Evolutionary conservation across 345 rosid species (phyloP).

Genomic region (Excoecaria agallocha): DNA sequence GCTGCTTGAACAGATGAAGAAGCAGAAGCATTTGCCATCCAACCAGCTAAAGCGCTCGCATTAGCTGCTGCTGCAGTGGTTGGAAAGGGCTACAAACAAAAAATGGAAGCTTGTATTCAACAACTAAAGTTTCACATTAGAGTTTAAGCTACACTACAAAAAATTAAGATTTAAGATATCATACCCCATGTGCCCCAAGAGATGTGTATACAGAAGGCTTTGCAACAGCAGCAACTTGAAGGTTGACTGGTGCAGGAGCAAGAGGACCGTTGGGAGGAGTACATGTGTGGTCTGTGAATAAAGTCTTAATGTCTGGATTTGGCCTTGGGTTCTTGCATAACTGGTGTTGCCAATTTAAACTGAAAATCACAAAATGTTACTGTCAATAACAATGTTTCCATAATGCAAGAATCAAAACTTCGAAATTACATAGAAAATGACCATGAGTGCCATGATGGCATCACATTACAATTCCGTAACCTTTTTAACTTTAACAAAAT

Average conservation of each 20-base stretch:
- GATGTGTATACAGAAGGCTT: slow-evolving; percentile 55
- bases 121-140: slow-evolving; percentile 1
- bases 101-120: slow-evolving; percentile 8
- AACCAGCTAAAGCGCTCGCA: slow-evolving; percentile 74
- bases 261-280: slow-evolving; percentile 66
- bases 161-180: slow-evolving; percentile 16
- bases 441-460: too few relatives aligned
- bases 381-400: background rate
- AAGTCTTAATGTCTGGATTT: slow-evolving; percentile 81
- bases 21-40: slow-evolving; percentile 80
- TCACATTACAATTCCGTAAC: too few relatives aligned
- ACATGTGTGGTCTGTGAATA: slow-evolving; percentile 74
- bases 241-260: slow-evolving; percentile 57
- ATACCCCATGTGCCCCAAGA: slow-evolving; percentile 60
- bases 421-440: background rate
- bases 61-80: slow-evolving; percentile 55
- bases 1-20: slow-evolving; percentile 86
- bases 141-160: background rate
- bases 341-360: slow-evolving; percentile 94
- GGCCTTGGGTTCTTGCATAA: slow-evolving; percentile 80
- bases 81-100: slow-evolving; percentile 53
- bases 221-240: slow-evolving; percentile 52
- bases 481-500: background rate
- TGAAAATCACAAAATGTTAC: slow-evolving; percentile 29
- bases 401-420: background rate